Conservation (phyloP, 768 basidiomycete species). For the Agaricus subrufescens region DNA sequence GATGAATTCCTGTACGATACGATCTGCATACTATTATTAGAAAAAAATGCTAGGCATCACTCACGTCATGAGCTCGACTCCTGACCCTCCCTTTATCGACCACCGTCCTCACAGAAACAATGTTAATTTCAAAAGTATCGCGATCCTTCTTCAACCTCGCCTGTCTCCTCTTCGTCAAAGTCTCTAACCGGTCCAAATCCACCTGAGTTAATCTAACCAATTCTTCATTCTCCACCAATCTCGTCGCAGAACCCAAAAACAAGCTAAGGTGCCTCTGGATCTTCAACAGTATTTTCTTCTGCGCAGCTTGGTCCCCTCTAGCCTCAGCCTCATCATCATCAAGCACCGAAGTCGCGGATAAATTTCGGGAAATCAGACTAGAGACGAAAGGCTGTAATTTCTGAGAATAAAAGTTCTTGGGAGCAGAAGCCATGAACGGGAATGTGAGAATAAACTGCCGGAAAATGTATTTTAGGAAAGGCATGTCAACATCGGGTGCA, state of each 20-base stretch:
- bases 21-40: conserved; percentile 6
- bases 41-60: conserved; percentile 20
- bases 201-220: conserved; percentile 84
- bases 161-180: conserved; percentile 59
- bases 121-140: conserved; percentile 82
- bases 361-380: conserved; percentile 75
- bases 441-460: conserved; percentile 92
- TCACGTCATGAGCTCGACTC: conserved; percentile 82
- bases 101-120: conserved; percentile 82
- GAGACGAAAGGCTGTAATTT: conserved; percentile 95
- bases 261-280: conserved; percentile 82
- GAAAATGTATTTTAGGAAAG: conserved; percentile 86
- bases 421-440: conserved; percentile 88
- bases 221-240: conserved; percentile 80
- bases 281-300: conserved; percentile 68
- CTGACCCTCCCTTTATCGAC: conserved; percentile 82
- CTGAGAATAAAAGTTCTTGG: conserved; percentile 86
- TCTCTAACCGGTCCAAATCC: conserved; percentile 78
- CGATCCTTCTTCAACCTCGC: conserved; percentile 40
- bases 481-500: conserved; percentile 63
- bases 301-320: conserved; percentile 47
- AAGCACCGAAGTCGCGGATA: conserved; percentile 56
- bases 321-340: conserved; percentile 36
- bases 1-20: conserved; percentile 77
- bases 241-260: conserved; percentile 78